Evolutionary conservation across 164 flowering plant species (phyloP).

Genomic region (Magnolia changhungtana): DNA sequence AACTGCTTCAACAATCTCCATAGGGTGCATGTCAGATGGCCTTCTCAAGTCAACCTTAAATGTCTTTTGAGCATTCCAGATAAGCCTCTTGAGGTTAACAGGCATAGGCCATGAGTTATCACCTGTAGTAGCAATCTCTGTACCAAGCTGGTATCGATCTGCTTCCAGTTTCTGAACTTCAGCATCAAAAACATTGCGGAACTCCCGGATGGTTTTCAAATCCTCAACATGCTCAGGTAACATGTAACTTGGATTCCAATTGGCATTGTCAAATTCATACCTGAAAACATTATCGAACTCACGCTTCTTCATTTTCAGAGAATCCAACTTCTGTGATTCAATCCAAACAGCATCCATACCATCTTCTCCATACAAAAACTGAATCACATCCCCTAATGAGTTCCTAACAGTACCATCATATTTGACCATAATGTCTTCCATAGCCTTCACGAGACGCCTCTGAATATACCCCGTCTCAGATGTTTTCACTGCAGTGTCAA

Average conservation of each 20-base stretch:
- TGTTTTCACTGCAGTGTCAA: constrained; percentile 98
- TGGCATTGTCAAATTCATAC: constrained; percentile 73
- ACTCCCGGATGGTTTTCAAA: constrained; percentile 37
- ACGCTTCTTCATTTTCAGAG: constrained; percentile 75
- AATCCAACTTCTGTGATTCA: constrained; percentile 84
- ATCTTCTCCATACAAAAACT: constrained; percentile 96
- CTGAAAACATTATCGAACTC: constrained; percentile 68
- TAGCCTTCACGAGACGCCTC: constrained; percentile 94
- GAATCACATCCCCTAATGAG: constrained; percentile 95
- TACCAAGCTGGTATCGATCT: constrained; percentile 84
- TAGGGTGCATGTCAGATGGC: constrained; percentile 93
- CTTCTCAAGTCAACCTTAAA: constrained; percentile 85
- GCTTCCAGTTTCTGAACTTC: constrained; percentile 90
- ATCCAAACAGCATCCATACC: constrained; percentile 99
- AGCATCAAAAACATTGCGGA: constrained; percentile 90
- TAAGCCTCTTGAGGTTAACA: constrained; percentile 86
- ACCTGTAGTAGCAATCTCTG: constrained; percentile 92
- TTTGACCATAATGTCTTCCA: constrained; percentile 99
- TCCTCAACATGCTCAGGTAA: constrained; percentile 81
- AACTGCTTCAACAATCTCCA: constrained; percentile 95
- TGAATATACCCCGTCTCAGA: constrained; percentile 99
- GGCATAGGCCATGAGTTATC: constrained; percentile 93
- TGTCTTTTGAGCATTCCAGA: constrained; percentile 94
- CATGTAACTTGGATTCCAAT: constrained; percentile 91
- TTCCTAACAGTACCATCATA: constrained; percentile 98